Conservation (phyloP, 2,329 filamentous ascomycete species). For the Sphaerulina musiva region DNA sequence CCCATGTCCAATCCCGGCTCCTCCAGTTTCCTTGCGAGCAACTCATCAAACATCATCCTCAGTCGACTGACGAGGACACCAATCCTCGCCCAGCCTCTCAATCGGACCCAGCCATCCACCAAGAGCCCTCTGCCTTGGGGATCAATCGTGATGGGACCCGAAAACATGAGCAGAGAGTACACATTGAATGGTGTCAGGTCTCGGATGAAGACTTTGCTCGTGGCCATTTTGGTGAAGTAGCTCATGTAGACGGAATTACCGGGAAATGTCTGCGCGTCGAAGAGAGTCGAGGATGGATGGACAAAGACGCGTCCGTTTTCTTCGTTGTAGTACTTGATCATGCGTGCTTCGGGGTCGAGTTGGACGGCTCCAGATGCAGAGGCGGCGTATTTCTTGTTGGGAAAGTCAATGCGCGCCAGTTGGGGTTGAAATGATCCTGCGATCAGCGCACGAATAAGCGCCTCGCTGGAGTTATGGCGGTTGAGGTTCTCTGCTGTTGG, state of each 20-base stretch:
- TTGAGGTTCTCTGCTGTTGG: slow-evolving; percentile 36
- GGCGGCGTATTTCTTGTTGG: slow-evolving; percentile 88
- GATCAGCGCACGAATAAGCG: slow-evolving; percentile 44
- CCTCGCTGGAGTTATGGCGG: slow-evolving; percentile 43
- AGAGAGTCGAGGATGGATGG: slow-evolving; percentile 81
- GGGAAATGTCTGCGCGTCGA: slow-evolving; percentile 72
- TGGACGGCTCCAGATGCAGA: slow-evolving; percentile 85
- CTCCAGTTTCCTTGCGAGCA: slow-evolving; percentile 75
- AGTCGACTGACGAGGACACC: slow-evolving; percentile 81
- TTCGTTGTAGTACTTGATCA: slow-evolving; percentile 85
- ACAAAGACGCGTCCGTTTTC: slow-evolving; percentile 85
- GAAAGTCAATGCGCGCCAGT: slow-evolving; percentile 84
- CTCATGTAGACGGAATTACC: slow-evolving; percentile 70
- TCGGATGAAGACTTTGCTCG: slow-evolving; percentile 83
- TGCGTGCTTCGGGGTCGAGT: slow-evolving; percentile 82
- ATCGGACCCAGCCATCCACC: slow-evolving; percentile 81
- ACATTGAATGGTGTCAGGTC: slow-evolving; percentile 91
- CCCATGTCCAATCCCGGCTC: slow-evolving; percentile 50
- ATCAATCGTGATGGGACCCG: slow-evolving; percentile 76
- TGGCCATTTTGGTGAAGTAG: slow-evolving; percentile 89
- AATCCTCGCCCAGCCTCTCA: slow-evolving; percentile 90
- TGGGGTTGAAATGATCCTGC: slow-evolving; percentile 61
- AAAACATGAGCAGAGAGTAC: slow-evolving; percentile 82
- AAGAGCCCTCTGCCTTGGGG: slow-evolving; percentile 79
- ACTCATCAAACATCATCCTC: slow-evolving; percentile 76